Conservation (phyloP, 2,329 filamentous ascomycete genomes). For the Ambrosiella beaveri region DNA sequence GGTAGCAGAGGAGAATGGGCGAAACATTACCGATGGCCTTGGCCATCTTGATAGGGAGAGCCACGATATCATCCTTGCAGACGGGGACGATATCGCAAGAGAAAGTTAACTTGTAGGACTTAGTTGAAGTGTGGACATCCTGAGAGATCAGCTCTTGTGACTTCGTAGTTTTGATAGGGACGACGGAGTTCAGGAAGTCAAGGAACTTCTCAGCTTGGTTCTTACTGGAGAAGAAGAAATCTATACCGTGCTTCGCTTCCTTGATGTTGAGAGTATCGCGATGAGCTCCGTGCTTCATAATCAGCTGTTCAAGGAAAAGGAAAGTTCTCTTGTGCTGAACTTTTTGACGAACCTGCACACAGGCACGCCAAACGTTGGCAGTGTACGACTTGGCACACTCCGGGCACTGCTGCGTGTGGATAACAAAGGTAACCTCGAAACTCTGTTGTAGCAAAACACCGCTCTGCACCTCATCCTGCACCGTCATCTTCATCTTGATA, state of each 20-base stretch:
- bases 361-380: conserved; percentile 85
- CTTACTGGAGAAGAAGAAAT: conserved; percentile 81
- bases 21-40: conserved; percentile 77
- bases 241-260: conserved; percentile 85
- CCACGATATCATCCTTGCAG: conserved; percentile 95
- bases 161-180: conserved; percentile 63
- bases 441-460: conserved; percentile 67
- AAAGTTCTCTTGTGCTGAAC: conserved; percentile 79
- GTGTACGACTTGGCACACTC: conserved; percentile 95
- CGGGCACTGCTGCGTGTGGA: conserved; percentile 82
- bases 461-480: conserved; percentile 53
- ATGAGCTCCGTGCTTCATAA: conserved; percentile 84
- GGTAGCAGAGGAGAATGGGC: conserved; percentile 70
- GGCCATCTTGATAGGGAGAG: conserved; percentile 73
- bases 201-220: conserved; percentile 89
- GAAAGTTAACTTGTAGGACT: conserved; percentile 88
- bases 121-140: conserved; percentile 78
- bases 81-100: conserved; percentile 82
- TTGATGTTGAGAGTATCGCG: conserved; percentile 95
- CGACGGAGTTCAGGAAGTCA: conserved; percentile 72
- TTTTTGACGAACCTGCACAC: conserved; percentile 90
- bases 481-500: conserved; percentile 87
- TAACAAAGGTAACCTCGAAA: conserved; percentile 86
- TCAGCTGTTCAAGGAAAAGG: conserved; percentile 69
- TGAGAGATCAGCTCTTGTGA: conserved; percentile 74